A percentile compares a stretch with the other conserved stretches of the same genome.
These are phyloP conservation scores for Phaeoacremonium minimum DNA, from an alignment of 2,329 filamentous ascomycete genomes.

Conservation along the genomic window DNA sequence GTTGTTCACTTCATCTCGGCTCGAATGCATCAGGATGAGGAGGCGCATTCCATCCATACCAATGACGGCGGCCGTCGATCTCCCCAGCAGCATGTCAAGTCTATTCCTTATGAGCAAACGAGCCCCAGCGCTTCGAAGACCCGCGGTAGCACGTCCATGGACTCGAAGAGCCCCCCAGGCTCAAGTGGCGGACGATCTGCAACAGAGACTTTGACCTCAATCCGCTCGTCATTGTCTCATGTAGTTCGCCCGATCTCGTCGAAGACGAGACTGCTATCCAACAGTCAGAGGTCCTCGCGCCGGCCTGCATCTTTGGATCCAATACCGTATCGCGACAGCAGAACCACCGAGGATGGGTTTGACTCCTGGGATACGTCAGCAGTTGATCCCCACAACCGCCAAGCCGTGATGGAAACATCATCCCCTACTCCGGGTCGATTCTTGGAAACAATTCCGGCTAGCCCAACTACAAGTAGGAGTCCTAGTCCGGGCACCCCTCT, in stretches of 20 bases:
- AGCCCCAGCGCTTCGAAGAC: conserved; percentile 24
- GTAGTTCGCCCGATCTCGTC: conserved; percentile 52
- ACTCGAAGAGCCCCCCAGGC: conserved; percentile 34
- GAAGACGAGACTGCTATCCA: conserved; percentile 47
- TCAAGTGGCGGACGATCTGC: conserved; percentile 40
- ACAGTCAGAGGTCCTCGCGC: conserved; percentile 28
- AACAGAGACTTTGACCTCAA: conserved; percentile 40
- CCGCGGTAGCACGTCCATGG: conserved; percentile 27
- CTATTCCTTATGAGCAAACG: conserved; percentile 47
- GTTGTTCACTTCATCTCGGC: conserved; percentile 35
- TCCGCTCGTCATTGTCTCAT: conserved; percentile 43
- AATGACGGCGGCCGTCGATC: conserved; percentile 25
- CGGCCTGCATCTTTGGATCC: conserved; percentile 47
- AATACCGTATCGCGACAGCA: conserved; percentile 23
- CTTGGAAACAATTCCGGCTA: conserved; percentile 69
- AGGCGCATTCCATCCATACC: conserved; percentile 21
- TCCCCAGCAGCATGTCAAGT: conserved; percentile 38
- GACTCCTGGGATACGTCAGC: conserved; percentile 72
- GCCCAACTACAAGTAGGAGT: conserved; percentile 59
- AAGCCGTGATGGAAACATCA: conserved; percentile 49
- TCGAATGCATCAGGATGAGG: conserved; percentile 23
- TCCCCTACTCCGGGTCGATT: conserved; percentile 41
- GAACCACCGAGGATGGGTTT: conserved; percentile 56
- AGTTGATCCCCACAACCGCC: conserved; percentile 58
- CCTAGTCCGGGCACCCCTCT: conserved; percentile 58